A percentile compares a stretch with the other conserved stretches of the same genome.
phyloP scores from a whole-genome alignment of 768 basidiomycete species.

The Lentinula detonsa region DNA sequence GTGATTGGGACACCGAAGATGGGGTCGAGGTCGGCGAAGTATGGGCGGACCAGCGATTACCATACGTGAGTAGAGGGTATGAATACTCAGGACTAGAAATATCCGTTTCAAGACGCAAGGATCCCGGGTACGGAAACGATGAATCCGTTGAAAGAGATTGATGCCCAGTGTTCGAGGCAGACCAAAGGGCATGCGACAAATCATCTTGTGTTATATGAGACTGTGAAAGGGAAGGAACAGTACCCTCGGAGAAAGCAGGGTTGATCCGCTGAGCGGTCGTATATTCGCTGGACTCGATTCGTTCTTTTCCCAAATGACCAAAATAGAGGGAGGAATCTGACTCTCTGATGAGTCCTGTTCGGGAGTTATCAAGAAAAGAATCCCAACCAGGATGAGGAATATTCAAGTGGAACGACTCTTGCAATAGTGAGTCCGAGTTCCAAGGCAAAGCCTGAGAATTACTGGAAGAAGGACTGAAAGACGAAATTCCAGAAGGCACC shows the following conservation, averaged over 20 bases:
- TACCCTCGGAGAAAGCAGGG: neutral
- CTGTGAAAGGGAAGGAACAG: neutral
- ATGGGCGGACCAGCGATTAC: neutral
- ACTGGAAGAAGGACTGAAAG: neutral
- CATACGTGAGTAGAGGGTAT: neutral
- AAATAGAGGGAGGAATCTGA: neutral
- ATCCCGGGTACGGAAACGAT: neutral
- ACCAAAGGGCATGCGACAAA: neutral
- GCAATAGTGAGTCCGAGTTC: neutral
- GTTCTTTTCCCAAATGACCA: neutral
- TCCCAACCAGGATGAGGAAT: neutral
- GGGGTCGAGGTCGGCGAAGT: neutral
- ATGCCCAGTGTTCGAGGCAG: neutral
- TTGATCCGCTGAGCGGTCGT: neutral
- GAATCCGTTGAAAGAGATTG: neutral
- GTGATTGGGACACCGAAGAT: neutral
- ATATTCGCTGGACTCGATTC: neutral
- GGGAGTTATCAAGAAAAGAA: neutral
- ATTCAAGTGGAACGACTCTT: neutral
- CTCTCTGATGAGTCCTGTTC: neutral
- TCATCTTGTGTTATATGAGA: neutral
- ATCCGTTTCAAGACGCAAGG: neutral
- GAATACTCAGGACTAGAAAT: too few species aligned
- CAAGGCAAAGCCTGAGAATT: neutral
- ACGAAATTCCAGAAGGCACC: too few species aligned